phyloP scores from a whole-genome alignment of 306 rosid species.

The Pterocarpus macrocarpus region DNA sequence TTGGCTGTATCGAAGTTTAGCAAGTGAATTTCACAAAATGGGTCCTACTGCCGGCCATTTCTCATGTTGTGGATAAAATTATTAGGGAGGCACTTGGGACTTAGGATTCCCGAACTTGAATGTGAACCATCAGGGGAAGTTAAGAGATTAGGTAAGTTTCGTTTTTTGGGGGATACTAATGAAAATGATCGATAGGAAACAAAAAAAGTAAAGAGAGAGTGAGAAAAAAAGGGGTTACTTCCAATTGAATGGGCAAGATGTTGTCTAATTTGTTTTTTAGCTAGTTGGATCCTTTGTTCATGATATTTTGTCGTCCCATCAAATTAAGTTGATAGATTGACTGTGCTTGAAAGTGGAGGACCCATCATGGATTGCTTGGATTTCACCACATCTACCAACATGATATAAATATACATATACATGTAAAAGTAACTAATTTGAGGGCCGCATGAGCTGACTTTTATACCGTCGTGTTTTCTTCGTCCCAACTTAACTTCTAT shows the following conservation, averaged over 20 bases:
- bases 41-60: constrained; percentile 45
- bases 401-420: background rate
- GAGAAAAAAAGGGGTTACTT: constrained; percentile 1
- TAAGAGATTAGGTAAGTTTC: constrained; percentile 48
- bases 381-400: constrained; percentile 61
- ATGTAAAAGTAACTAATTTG: background rate
- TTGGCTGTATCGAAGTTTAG: constrained; percentile 23
- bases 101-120: constrained; percentile 48
- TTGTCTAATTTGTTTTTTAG: constrained; percentile 25
- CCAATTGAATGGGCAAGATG: background rate
- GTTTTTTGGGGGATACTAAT: constrained; percentile 33
- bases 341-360: constrained; percentile 44
- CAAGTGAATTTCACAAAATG: constrained; percentile 29
- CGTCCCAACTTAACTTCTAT: background rate
- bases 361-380: constrained; percentile 62
- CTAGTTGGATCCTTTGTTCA: constrained; percentile 36
- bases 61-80: constrained; percentile 1
- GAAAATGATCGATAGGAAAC: constrained; percentile 23
- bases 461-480: background rate
- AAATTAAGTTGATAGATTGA: constrained; percentile 21
- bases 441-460: constrained; percentile 12
- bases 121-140: constrained; percentile 27
- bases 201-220: constrained; percentile 1
- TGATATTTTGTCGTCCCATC: background rate
- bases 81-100: constrained; percentile 2